These are phyloP conservation scores for Helichrysum umbraculigerum DNA, from an alignment of 129 eudicot genomes.

Conservation along the genomic window DNA sequence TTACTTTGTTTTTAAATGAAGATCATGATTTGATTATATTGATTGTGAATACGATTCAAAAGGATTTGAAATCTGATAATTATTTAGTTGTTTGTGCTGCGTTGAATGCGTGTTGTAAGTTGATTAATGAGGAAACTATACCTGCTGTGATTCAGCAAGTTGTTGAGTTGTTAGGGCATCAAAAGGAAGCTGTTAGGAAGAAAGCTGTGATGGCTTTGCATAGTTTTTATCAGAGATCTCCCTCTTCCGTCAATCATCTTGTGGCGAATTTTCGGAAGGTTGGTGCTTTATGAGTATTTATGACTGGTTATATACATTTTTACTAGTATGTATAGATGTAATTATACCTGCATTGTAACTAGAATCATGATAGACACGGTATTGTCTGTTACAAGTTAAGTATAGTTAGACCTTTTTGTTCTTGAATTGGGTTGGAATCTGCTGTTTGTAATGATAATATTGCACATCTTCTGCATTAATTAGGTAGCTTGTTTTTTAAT, in stretches of 20 bases:
- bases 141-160: slow-evolving; percentile 95
- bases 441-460: slow-evolving; percentile 8
- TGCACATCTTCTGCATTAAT: slow-evolving; percentile 11
- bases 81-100: slow-evolving; percentile 92
- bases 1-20: slow-evolving; percentile 84
- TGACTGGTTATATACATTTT: slow-evolving; percentile 3
- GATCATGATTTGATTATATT: slow-evolving; percentile 94
- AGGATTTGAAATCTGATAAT: slow-evolving; percentile 93
- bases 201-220: slow-evolving; percentile 99
- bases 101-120: slow-evolving; percentile 90
- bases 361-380: background rate
- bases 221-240: slow-evolving; percentile 77
- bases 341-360: slow-evolving; percentile 20
- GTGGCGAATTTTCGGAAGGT: slow-evolving; percentile 87
- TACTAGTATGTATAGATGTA: background rate
- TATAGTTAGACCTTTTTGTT: slow-evolving; percentile 13
- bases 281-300: slow-evolving; percentile 25
- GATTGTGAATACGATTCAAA: slow-evolving; percentile 97
- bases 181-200: slow-evolving; percentile 92
- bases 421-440: slow-evolving; percentile 3
- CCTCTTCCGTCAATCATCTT: slow-evolving; percentile 74
- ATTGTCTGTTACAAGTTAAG: background rate
- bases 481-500: slow-evolving; percentile 1
- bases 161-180: slow-evolving; percentile 77
- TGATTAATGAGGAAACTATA: slow-evolving; percentile 98